These are phyloP conservation scores for Solanum sitiens DNA, from an alignment of 257 asterid species.

Conservation along the genomic window DNA sequence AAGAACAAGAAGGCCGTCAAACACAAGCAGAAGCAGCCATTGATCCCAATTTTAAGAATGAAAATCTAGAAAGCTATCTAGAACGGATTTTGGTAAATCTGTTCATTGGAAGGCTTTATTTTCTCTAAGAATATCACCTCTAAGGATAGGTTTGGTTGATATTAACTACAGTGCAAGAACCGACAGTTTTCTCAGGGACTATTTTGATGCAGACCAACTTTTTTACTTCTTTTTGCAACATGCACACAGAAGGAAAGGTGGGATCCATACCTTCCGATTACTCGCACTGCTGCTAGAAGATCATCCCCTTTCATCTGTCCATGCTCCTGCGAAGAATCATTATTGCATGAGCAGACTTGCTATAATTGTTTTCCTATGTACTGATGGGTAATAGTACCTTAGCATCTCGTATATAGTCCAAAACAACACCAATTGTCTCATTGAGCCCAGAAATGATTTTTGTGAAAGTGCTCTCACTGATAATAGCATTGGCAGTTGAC, in stretches of 20 bases:
- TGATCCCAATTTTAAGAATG: neutral
- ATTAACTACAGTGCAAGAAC: neutral
- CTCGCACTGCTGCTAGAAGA: constrained; percentile 81
- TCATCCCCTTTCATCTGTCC: constrained; percentile 79
- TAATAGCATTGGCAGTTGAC: constrained; percentile 21
- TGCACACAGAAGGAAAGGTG: neutral
- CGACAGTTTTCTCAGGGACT: neutral
- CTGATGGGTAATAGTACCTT: constrained; percentile 33
- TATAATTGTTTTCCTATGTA: neutral
- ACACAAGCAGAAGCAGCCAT: neutral
- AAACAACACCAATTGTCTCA: constrained; percentile 57
- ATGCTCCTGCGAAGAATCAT: constrained; percentile 50
- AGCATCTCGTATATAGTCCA: constrained; percentile 81
- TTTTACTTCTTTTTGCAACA: neutral
- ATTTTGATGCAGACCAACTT: neutral
- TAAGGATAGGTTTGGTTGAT: neutral
- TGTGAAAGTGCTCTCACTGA: constrained; percentile 44
- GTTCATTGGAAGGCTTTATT: neutral
- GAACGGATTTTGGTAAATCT: neutral
- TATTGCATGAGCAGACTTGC: constrained; percentile 1
- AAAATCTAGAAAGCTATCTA: neutral
- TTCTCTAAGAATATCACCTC: neutral
- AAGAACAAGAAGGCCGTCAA: neutral
- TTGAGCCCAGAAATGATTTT: constrained; percentile 68
- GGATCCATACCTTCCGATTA: constrained; percentile 57